Evolutionary conservation across 108 stramenopile species (phyloP).

Genomic region (Nitzschia sp.): DNA sequence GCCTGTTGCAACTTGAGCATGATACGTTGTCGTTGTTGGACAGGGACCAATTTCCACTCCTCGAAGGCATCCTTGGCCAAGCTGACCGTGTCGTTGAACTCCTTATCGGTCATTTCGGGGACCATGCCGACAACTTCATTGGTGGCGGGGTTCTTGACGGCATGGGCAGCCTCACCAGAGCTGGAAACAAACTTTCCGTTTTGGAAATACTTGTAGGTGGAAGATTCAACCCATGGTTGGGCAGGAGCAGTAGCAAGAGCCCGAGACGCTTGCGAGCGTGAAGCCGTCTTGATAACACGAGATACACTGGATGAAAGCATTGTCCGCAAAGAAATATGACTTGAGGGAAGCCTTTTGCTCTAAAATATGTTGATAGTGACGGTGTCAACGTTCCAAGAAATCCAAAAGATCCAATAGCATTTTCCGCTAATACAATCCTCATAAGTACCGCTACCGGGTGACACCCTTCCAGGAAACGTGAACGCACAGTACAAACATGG

Average conservation of each 20-base stretch:
- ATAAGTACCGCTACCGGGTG: no score
- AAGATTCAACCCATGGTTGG: constrained; percentile 13
- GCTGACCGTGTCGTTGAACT: constrained; percentile 40
- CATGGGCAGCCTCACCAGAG: constrained; percentile 7
- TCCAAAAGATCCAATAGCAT: no score
- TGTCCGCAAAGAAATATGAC: no score
- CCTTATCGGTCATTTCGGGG: constrained; percentile 39
- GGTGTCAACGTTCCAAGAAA: no score
- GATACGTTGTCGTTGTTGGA: constrained; percentile 63
- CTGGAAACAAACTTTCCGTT: constrained; percentile 46
- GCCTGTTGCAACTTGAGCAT: constrained; percentile 62
- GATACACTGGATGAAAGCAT: no score
- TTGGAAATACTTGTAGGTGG: constrained; percentile 47
- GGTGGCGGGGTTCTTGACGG: constrained; percentile 66
- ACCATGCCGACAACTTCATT: constrained; percentile 44
- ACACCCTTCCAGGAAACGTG: no score
- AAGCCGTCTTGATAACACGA: no score
- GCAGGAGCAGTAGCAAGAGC: constrained; percentile 2
- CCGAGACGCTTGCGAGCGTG: no score
- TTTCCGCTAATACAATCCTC: no score
- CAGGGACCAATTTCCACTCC: constrained; percentile 64
- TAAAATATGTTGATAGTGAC: no score
- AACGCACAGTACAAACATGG: no score
- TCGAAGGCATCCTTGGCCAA: constrained; percentile 54
- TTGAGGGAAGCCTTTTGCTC: no score